A percentile compares a stretch with the other conserved stretches of the same genome.
Conservation (phyloP, 257 asterid genomes). For the Lycium ferocissimum region DNA sequence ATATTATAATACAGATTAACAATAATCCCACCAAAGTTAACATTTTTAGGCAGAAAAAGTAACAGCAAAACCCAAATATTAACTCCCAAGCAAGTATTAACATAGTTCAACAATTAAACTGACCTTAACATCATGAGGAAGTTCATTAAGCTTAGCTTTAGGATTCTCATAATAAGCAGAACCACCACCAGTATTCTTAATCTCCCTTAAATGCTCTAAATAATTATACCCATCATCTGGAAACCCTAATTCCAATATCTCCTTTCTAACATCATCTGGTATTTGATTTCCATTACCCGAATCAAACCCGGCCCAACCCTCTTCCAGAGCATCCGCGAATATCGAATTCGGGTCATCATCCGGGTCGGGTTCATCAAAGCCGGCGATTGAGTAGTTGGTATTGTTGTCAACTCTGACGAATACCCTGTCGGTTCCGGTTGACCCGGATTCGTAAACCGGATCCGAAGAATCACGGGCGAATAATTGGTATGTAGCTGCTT, state of each 20-base stretch:
- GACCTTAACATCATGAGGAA: conserved; percentile 88
- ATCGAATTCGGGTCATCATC: conserved; percentile 38
- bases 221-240: conserved; percentile 98
- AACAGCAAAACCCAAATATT: neutral
- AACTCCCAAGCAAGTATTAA: neutral
- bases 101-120: conserved; percentile 1
- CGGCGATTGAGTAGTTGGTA: conserved; percentile 49
- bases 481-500: conserved; percentile 82
- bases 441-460: conserved; percentile 65
- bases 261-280: conserved; percentile 77
- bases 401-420: conserved; percentile 82
- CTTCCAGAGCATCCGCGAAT: conserved; percentile 75
- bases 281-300: conserved; percentile 20
- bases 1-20: no score
- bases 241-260: conserved; percentile 88
- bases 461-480: conserved; percentile 89
- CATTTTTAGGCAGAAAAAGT: neutral
- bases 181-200: conserved; percentile 89
- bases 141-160: conserved; percentile 57
- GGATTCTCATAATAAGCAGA: conserved; percentile 79
- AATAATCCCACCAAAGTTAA: neutral
- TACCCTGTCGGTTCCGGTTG: conserved; percentile 65
- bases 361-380: conserved; percentile 38
- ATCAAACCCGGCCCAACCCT: conserved; percentile 37
- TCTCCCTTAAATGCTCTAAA: conserved; percentile 79